Evolutionary conservation across 805 yeast genomes (phyloP), one percentile per base, ranked within the genome.

Genomic region (Yarrowia keelungensis): DNA sequence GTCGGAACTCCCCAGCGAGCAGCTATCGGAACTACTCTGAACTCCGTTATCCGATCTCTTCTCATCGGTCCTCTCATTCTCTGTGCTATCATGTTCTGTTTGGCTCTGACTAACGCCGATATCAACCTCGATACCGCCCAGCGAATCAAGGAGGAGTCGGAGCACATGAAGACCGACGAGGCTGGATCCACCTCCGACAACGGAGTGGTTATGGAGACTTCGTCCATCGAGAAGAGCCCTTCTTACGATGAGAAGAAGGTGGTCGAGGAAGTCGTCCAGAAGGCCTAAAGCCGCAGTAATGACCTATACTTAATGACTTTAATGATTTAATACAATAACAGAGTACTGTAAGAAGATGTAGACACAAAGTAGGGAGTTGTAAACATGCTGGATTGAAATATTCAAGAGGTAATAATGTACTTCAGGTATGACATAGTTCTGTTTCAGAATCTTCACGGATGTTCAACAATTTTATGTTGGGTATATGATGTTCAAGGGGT

Each of bases 81-180:
- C 39, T 56, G 62, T 11, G 47, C 62, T 9, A 42, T 56, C 62
- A 56, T 56, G 62, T 56, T 56, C 47, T 9, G 10, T 1, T 15
- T 56, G 36, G 10, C 62, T 1, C 47, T 56, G 22, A 56, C 62
- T 2, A 56, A 56, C 62, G 36, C 62, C 2, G 62, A 56, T 11
- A 26, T 56, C n/a, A 56, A 56, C 9, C 62, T 56, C 26, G 26
- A 56, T n/a, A 42, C 46, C 5, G 62, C 62, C 38, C 62, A 56
- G 62, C 47, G 62, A 22, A n/a, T 56, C 62, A 56, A 56, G 47
- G 47, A 56, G 47, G 62, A 56, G 62, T 56, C 62, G 5, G 62
- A 56, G 14, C 36, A 39, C 11, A 19, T 53, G 45, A 39, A 53
- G 35, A 8, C 59, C 1, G 59, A 53, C 22, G 43, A 53, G 39